Evolutionary conservation across 345 rosid species (phyloP).

Genomic region (Isatis tinctoria): DNA sequence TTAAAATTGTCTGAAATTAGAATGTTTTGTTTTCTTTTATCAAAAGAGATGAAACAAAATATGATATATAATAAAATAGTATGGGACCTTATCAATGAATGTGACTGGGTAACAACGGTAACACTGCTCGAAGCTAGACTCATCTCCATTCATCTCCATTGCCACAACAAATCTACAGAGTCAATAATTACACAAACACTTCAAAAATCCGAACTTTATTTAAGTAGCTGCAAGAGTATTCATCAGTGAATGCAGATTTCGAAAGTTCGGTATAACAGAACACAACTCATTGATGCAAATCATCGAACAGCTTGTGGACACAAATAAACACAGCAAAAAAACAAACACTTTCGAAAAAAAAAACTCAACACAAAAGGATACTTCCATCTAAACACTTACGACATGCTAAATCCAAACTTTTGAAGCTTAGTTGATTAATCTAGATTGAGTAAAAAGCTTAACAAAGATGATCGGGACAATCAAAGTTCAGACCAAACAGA

Average conservation of each 20-base stretch:
- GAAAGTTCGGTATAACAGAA: background rate
- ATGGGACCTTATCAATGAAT: slow-evolving; percentile 55
- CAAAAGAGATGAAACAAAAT: background rate
- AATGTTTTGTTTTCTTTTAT: background rate
- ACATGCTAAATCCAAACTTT: background rate
- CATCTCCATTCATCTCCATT: slow-evolving; percentile 28
- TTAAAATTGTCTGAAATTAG: background rate
- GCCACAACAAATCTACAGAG: slow-evolving; percentile 23
- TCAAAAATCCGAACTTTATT: background rate
- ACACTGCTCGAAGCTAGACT: slow-evolving; percentile 41
- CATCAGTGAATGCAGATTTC: background rate
- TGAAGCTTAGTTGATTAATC: background rate
- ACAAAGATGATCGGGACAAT: background rate
- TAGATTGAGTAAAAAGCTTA: background rate
- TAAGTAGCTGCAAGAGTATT: background rate
- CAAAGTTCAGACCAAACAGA: background rate
- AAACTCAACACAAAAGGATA: background rate
- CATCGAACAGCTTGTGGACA: slow-evolving; percentile 24
- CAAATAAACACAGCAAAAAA: background rate
- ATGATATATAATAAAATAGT: too few relatives aligned
- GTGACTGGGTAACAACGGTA: slow-evolving; percentile 66
- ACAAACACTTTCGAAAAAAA: background rate
- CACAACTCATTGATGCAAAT: slow-evolving; percentile 11
- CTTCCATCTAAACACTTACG: background rate
- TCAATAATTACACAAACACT: background rate